Evolutionary conservation across 208 protist species (phyloP).

Genomic region (Trypanosoma avium): DNA sequence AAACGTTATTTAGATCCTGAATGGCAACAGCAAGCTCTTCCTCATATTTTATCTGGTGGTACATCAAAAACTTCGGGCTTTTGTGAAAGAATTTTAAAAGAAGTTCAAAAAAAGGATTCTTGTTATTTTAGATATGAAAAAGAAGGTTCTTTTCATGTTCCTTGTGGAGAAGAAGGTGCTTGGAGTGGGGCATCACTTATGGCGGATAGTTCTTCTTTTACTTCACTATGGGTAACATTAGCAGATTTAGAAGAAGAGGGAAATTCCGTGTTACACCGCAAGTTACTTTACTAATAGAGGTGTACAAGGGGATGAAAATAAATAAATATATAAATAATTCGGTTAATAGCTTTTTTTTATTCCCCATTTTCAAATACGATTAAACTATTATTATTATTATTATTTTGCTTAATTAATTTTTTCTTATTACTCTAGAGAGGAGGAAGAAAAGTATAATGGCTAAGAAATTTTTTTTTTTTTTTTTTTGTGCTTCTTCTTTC

Average conservation of each 20-base stretch:
- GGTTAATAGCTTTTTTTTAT: not conserved
- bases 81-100: constrained; percentile 47
- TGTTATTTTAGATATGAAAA: constrained; percentile 78
- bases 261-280: constrained; percentile 60
- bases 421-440: too few species aligned
- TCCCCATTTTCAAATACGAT: too few species aligned
- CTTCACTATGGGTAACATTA: constrained; percentile 75
- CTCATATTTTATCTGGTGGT: constrained; percentile 74
- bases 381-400: too few species aligned
- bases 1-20: constrained; percentile 66
- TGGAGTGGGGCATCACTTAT: constrained; percentile 81
- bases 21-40: constrained; percentile 67
- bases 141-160: constrained; percentile 40
- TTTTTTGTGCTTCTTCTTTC: not conserved
- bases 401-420: too few species aligned
- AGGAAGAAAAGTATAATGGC: not conserved
- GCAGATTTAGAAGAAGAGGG: constrained; percentile 79
- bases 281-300: constrained; percentile 61
- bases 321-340: not conserved
- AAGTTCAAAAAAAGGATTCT: constrained; percentile 64
- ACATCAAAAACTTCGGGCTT: constrained; percentile 48
- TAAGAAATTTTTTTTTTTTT: not conserved
- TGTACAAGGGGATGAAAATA: not conserved
- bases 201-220: constrained; percentile 74
- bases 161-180: constrained; percentile 41